A percentile compares a stretch with the other conserved stretches of the same genome.
These are phyloP conservation scores for Neonothopanus nambi DNA, from an alignment of 1,284 basidiomycete genomes.

Conservation along the genomic window DNA sequence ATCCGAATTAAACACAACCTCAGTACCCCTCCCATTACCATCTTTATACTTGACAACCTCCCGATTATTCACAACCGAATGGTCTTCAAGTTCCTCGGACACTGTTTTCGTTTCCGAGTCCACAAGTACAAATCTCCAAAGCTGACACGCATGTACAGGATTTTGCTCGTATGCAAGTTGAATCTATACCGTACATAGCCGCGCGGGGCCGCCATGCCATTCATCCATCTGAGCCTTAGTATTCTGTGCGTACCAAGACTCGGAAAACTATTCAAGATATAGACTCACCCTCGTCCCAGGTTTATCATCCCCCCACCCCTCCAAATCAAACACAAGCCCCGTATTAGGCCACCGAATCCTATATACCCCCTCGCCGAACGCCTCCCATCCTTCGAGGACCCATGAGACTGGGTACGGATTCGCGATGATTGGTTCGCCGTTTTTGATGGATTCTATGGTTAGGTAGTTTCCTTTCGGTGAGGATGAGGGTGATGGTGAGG, in stretches of 20 bases:
- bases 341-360: constrained; percentile 7
- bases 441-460: constrained; percentile 1
- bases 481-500: no score
- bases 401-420: constrained; percentile 2
- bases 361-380: not conserved
- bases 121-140: constrained; percentile 10
- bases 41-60: no score
- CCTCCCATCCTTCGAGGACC: constrained; percentile 3
- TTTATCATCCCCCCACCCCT: constrained; percentile 2
- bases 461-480: constrained; percentile 1
- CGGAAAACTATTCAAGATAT: not conserved
- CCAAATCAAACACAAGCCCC: constrained; percentile 1
- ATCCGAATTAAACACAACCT: no score
- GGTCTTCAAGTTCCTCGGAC: no score
- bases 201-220: no score
- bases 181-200: no score
- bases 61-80: no score
- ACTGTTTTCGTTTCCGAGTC: no score
- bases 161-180: constrained; percentile 4
- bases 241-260: no score
- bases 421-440: not conserved
- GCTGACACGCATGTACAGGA: constrained; percentile 4
- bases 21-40: no score
- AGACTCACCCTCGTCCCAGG: constrained; percentile 3
- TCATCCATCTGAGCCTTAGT: no score